Base-by-base conservation (phyloP, 768 basidiomycete species). In the Fomitopsis serialis region DNA sequence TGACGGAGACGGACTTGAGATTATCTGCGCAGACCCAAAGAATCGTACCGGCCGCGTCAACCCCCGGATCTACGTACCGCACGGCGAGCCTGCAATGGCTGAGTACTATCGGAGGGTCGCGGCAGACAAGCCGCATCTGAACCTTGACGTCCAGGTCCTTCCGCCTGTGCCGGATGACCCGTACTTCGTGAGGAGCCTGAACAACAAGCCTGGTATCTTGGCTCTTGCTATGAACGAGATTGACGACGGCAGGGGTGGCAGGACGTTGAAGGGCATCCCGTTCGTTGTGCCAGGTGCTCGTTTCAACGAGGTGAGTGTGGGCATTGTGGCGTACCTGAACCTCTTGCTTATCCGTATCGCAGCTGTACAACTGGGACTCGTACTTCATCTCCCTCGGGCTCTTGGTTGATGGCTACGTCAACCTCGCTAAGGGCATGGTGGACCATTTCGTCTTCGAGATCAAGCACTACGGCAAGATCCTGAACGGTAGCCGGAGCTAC, bases 381-480 rank as follows among this genome's bases (percentile, higher is more conserved):
- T 95, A 95, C 73, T 97, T 97, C 68, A 92, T 96, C 63, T 78
- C 89, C 8, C 82, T 98, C 23, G 96, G 96, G 15, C 81, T 99
- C 25, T 82, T 99, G 8, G 92, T 98, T 22, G 96, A 99, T 64
- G 95, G 94, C 24, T 87, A 93, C 63, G 84, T 96, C 25, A 80
- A 85, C 54, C 89, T 98, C 84, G 96, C 97, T 19, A 92, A 94
- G 70, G 92, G 93, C 63, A 93, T 98, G 84, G 94, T 98, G 42
- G 97, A 98, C 52, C 96, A 99, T 69, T 99, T 98, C 74, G 89
- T 97, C 65, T 99, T 98, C 67, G 93, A 98, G 76, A 97, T 99
- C 76, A 92, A 85, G 73, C 91, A 97, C 71, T 97, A 97, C 66
- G 89, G 90, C 74, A 95, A 96, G 72, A 94, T 95, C 63, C 74